These are phyloP conservation scores for Ailanthus altissimus DNA, from an alignment of 345 rosid species.

Conservation along the genomic window DNA sequence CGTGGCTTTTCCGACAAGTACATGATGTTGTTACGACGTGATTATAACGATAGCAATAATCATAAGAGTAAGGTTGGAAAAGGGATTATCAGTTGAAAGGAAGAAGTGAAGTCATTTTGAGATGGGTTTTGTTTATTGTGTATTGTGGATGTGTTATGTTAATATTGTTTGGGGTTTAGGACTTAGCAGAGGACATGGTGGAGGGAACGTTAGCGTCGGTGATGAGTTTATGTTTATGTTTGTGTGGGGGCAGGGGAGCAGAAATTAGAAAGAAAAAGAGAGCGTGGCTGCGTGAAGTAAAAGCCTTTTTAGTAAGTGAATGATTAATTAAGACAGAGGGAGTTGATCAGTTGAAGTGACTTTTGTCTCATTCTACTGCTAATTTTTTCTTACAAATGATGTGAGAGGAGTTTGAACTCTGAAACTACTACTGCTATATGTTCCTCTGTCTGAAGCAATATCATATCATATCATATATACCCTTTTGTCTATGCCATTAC, in stretches of 20 bases:
- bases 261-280: background rate
- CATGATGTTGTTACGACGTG: conserved; percentile 36
- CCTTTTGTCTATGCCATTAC: no score
- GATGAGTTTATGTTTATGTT: background rate
- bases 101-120: background rate
- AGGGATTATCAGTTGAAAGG: background rate
- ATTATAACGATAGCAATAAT: background rate
- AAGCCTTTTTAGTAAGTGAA: conserved; percentile 32
- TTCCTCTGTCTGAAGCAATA: no score
- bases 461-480: no score
- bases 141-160: no score
- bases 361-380: no score
- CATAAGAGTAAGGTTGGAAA: background rate
- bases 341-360: conserved; percentile 14
- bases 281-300: conserved; percentile 38
- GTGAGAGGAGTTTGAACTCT: no score
- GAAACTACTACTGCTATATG: no score
- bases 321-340: conserved; percentile 24
- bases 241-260: background rate
- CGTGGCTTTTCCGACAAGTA: conserved; percentile 85
- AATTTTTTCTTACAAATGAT: no score
- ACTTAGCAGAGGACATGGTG: background rate
- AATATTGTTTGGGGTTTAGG: no score
- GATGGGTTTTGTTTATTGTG: no score
- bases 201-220: background rate